Percentiles rank a stretch among this genome's conserved stretches.
phyloP scores from a whole-genome alignment of 1,284 basidiomycete species.

The Bondarzewia mesenterica region DNA sequence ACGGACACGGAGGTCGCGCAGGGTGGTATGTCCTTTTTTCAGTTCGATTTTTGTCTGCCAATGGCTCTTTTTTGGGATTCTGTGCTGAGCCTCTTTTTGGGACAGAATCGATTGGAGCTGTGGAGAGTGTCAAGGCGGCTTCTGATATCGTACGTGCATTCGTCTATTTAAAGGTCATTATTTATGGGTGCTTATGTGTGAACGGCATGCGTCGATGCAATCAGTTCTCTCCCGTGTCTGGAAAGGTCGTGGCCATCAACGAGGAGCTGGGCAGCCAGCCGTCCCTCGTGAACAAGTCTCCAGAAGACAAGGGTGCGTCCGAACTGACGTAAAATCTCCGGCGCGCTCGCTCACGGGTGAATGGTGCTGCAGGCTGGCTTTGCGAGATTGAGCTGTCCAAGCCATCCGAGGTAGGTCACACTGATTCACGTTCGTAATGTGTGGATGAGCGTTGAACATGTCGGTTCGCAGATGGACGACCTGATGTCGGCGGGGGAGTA shows the following conservation, averaged over 20 bases:
- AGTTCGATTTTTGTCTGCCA: conserved; percentile 1
- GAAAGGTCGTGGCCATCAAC: conserved; percentile 79
- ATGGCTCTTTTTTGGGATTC: neutral
- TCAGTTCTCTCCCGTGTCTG: conserved; percentile 90
- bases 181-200: neutral
- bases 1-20: conserved; percentile 62
- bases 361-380: conserved; percentile 71
- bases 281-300: conserved; percentile 83
- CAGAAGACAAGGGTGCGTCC: conserved; percentile 73
- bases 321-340: neutral
- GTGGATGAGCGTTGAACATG: neutral
- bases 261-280: conserved; percentile 63
- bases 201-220: neutral
- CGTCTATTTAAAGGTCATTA: neutral
- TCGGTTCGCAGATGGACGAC: conserved; percentile 47
- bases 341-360: neutral
- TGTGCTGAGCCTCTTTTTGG: conserved; percentile 1
- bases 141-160: conserved; percentile 71
- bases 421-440: neutral
- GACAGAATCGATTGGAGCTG: conserved; percentile 86
- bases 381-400: conserved; percentile 86
- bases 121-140: conserved; percentile 97
- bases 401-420: conserved; percentile 55
- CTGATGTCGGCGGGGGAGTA: conserved; percentile 79
- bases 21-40: conserved; percentile 59